Evolutionary conservation across 805 yeast genomes (phyloP).

Genomic region (Starmerella vitae): DNA sequence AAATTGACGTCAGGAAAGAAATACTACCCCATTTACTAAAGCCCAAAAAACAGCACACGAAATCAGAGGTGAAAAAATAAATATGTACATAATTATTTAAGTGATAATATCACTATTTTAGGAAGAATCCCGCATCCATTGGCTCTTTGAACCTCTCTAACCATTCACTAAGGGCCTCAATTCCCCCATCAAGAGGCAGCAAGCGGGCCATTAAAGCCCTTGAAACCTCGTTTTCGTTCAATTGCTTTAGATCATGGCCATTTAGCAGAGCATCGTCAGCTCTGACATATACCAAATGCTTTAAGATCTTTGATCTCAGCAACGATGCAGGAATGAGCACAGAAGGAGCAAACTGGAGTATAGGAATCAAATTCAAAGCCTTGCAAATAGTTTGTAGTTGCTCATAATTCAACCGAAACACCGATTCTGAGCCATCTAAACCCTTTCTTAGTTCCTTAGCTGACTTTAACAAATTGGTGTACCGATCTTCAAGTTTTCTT

Average conservation of each 20-base stretch:
- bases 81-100: no score
- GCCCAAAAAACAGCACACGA: no score
- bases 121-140: slow-evolving; percentile 20
- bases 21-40: slow-evolving; percentile 14
- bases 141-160: slow-evolving; percentile 19
- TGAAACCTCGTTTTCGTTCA: slow-evolving; percentile 12
- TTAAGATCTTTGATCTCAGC: slow-evolving; percentile 9
- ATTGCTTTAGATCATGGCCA: slow-evolving; percentile 1
- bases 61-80: no score
- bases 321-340: slow-evolving; percentile 6
- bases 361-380: slow-evolving; percentile 9
- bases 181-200: slow-evolving; percentile 12
- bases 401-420: slow-evolving; percentile 4
- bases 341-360: slow-evolving; percentile 1
- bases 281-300: slow-evolving; percentile 15
- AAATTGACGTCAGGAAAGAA: slow-evolving; percentile 21
- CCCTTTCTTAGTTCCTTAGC: background rate
- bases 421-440: slow-evolving; percentile 15
- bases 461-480: background rate
- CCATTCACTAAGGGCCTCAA: slow-evolving; percentile 13
- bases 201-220: slow-evolving; percentile 18
- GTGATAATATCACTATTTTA: no score
- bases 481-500: slow-evolving; percentile 3
- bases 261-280: slow-evolving; percentile 20
- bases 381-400: slow-evolving; percentile 11